Conservation (phyloP, 768 basidiomycete species). For the Lactifluus echinatus region DNA sequence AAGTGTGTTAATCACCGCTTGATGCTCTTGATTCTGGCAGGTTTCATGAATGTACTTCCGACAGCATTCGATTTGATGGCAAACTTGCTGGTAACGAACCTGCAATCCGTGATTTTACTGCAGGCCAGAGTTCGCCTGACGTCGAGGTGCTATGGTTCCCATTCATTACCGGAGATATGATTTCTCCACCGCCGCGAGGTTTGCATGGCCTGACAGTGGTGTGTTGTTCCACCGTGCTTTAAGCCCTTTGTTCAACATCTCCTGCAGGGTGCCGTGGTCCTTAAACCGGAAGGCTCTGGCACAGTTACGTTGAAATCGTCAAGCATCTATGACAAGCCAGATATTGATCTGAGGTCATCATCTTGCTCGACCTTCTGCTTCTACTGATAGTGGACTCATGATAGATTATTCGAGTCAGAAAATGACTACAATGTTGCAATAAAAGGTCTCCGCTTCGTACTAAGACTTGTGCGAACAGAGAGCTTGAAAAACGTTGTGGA, state of each 20-base stretch:
- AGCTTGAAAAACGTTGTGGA: slow-evolving; percentile 8
- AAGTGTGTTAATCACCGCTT: background rate
- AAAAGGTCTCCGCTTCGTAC: background rate
- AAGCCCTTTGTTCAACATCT: background rate
- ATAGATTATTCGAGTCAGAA: background rate
- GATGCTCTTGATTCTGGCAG: background rate
- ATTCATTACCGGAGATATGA: background rate
- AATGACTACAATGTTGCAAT: background rate
- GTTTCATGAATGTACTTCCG: background rate
- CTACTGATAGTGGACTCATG: background rate
- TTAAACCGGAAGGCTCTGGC: slow-evolving; percentile 1
- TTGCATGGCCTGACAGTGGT: background rate
- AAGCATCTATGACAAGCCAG: slow-evolving; percentile 3
- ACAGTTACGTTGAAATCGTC: background rate
- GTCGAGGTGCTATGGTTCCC: slow-evolving; percentile 13
- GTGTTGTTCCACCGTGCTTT: background rate
- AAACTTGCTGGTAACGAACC: slow-evolving; percentile 1
- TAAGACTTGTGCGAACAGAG: background rate
- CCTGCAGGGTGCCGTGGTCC: background rate
- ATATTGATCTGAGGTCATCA: slow-evolving; percentile 3
- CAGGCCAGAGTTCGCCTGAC: background rate
- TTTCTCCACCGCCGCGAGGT: background rate
- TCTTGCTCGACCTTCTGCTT: background rate
- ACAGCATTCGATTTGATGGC: slow-evolving; percentile 31
- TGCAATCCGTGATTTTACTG: background rate